A percentile compares a stretch with the other conserved stretches of the same genome.
Evolutionary conservation across 139 green algal species (phyloP).

Genomic region (Pseudopediastrum boryanum): DNA sequence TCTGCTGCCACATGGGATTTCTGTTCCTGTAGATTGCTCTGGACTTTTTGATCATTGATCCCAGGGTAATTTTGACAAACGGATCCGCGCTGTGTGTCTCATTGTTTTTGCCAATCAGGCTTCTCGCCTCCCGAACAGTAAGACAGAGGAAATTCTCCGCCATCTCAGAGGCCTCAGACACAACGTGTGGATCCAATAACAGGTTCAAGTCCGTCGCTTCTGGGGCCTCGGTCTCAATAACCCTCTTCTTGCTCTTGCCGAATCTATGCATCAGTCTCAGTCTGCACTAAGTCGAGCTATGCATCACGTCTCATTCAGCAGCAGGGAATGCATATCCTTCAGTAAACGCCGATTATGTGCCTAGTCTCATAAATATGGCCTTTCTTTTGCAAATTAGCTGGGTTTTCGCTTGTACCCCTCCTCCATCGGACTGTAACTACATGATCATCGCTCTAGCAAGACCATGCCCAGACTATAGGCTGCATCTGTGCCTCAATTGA

Average conservation of each 20-base stretch:
- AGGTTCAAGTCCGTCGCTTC: not conserved
- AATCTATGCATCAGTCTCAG: not conserved
- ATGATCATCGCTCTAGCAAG: too few relatives aligned
- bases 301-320: not conserved
- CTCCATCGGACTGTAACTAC: too few relatives aligned
- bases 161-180: not conserved
- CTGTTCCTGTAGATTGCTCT: constrained; percentile 32
- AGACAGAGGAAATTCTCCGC: constrained; percentile 23
- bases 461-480: too few relatives aligned
- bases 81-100: constrained; percentile 28
- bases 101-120: constrained; percentile 31
- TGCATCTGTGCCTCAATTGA: too few relatives aligned
- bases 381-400: too few relatives aligned
- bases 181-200: not conserved
- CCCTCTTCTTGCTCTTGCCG: not conserved
- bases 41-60: constrained; percentile 21
- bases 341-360: too few relatives aligned
- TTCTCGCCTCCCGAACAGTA: constrained; percentile 21
- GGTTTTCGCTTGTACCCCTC: too few relatives aligned
- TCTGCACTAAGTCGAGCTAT: not conserved
- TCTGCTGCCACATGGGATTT: constrained; percentile 34
- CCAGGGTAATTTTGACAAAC: constrained; percentile 27
- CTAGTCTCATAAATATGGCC: too few relatives aligned
- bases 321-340: not conserved
- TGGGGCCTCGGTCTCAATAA: not conserved